phyloP scores from a whole-genome alignment of 768 basidiomycete species.

The Leccinum uliginosum region DNA sequence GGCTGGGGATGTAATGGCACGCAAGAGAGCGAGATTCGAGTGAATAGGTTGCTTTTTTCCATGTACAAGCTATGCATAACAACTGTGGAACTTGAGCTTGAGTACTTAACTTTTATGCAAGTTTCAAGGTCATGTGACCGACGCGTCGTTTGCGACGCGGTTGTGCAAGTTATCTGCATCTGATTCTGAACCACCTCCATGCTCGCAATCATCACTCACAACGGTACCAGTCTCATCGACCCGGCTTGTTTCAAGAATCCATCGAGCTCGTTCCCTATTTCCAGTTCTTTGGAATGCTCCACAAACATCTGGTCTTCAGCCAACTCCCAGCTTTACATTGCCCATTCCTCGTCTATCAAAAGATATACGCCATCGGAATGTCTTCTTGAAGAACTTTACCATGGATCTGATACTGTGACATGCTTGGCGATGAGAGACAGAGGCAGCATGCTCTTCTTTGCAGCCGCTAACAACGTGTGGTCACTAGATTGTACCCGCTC shows the following conservation, averaged over 20 bases:
- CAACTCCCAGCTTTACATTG: conserved; percentile 51
- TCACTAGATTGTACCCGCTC: conserved; percentile 44
- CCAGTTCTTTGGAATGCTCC: conserved; percentile 26
- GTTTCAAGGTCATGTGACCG: conserved; percentile 23
- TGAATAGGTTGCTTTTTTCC: neutral
- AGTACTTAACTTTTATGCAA: too few relatives aligned
- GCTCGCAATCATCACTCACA: conserved; percentile 52
- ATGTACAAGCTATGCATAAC: neutral
- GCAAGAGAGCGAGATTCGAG: conserved; percentile 24
- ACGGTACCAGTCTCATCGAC: conserved; percentile 47
- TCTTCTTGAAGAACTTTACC: conserved; percentile 41
- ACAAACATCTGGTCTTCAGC: conserved; percentile 51
- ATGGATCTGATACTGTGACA: conserved; percentile 24
- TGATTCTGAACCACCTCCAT: conserved; percentile 29
- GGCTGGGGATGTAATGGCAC: neutral
- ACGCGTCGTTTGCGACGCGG: conserved; percentile 18
- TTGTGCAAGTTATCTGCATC: conserved; percentile 9
- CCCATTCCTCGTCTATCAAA: conserved; percentile 44
- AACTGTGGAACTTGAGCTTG: too few relatives aligned
- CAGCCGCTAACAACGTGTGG: conserved; percentile 41
- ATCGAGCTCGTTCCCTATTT: conserved; percentile 39
- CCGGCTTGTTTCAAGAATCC: conserved; percentile 42
- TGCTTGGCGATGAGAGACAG: conserved; percentile 33
- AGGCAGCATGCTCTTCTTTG: conserved; percentile 44
- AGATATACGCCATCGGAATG: conserved; percentile 49